Evolutionary conservation across 768 basidiomycete species (phyloP).

Genomic region (Leccinellum albellum): DNA sequence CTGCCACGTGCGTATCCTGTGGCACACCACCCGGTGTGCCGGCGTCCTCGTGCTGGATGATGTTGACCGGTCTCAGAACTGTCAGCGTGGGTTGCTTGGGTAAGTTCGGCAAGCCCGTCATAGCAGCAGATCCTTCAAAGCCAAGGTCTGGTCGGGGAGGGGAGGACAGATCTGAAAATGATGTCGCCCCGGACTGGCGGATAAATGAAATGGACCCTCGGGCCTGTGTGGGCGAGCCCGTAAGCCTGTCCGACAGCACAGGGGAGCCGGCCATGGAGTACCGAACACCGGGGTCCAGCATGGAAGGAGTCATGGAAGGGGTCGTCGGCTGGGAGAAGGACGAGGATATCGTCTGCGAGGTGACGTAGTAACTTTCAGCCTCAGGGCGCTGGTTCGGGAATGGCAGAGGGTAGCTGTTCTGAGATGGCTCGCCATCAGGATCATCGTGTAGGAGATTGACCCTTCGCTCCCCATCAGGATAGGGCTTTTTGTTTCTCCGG

Average conservation of each 20-base stretch:
- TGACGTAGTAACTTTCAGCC: neutral
- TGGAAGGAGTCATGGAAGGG: neutral
- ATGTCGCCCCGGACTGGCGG: neutral
- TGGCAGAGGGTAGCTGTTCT: neutral
- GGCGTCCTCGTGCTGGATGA: neutral
- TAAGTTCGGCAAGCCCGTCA: neutral
- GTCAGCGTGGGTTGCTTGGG: neutral
- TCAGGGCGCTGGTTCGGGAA: neutral
- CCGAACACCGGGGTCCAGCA: neutral
- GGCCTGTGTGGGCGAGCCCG: neutral
- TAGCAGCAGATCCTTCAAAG: neutral
- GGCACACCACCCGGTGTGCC: neutral
- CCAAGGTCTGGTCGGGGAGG: neutral
- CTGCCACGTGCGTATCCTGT: neutral
- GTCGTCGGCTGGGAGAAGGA: neutral
- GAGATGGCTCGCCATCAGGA: neutral
- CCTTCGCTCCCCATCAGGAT: no score
- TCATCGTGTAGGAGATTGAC: neutral
- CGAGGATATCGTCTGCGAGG: neutral
- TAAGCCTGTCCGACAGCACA: neutral
- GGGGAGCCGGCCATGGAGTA: neutral
- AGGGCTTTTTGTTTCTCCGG: no score
- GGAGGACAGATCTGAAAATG: neutral
- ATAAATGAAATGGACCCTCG: neutral
- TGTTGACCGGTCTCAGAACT: neutral